Evolutionary conservation across 1,284 basidiomycete genomes (phyloP).

Genomic region (Ceratobasidium sp.): DNA sequence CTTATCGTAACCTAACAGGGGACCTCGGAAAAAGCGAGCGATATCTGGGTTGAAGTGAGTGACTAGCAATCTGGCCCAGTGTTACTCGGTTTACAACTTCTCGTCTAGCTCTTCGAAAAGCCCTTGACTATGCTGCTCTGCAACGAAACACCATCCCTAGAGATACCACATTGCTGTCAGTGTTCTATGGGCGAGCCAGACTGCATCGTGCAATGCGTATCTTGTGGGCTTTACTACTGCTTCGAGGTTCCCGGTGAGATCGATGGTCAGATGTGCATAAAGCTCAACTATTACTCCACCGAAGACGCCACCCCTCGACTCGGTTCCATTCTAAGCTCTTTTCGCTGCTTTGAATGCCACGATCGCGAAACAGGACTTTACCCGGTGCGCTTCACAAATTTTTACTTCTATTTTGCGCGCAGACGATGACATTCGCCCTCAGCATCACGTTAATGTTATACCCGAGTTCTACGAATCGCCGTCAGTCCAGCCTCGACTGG

Average conservation of each 20-base stretch:
- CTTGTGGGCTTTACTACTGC: neutral
- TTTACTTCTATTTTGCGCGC: neutral
- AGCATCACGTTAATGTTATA: conserved; percentile 1
- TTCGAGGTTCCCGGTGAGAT: neutral
- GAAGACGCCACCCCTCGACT: neutral
- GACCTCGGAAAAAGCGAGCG: neutral
- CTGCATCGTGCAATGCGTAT: neutral
- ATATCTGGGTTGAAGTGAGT: conserved; percentile 1
- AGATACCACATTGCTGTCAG: neutral
- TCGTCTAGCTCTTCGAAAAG: neutral
- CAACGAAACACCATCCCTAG: neutral
- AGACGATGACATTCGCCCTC: too few relatives aligned
- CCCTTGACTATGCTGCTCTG: neutral
- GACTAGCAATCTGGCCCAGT: too few relatives aligned
- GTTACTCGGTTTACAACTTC: neutral
- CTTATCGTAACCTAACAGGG: neutral
- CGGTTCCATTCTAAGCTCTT: neutral
- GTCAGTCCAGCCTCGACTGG: neutral
- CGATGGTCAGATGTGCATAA: neutral
- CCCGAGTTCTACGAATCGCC: neutral
- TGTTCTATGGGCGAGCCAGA: neutral
- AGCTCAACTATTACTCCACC: neutral
- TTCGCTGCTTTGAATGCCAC: neutral
- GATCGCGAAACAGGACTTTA: neutral
- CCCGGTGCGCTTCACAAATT: neutral